Evolutionary conservation across 2,329 filamentous ascomycete genomes (phyloP).

Genomic region (Alternaria brassicae): DNA sequence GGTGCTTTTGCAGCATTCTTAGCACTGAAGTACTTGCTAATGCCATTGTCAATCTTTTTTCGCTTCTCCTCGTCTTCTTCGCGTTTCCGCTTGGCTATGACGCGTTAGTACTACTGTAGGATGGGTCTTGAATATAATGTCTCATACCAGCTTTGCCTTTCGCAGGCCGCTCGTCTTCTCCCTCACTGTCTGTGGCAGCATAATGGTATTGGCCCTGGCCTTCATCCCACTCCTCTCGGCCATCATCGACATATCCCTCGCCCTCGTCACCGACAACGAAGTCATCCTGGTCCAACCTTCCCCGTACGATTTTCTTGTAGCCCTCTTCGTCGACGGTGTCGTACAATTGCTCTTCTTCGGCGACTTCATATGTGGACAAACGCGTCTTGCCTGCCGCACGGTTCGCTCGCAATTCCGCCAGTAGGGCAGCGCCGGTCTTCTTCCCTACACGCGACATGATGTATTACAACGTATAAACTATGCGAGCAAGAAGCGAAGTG

Average conservation of each 20-base stretch:
- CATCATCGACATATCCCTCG: slow-evolving; percentile 95
- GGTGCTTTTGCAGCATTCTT: slow-evolving; percentile 68
- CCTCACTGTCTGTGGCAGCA: slow-evolving; percentile 73
- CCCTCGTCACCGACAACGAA: slow-evolving; percentile 99
- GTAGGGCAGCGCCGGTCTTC: slow-evolving; percentile 23
- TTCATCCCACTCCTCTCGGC: slow-evolving; percentile 72
- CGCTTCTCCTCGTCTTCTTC: slow-evolving; percentile 86
- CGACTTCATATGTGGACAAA: slow-evolving; percentile 84
- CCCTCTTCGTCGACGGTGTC: slow-evolving; percentile 96
- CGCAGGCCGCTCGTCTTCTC: slow-evolving; percentile 69
- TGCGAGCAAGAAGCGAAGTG: slow-evolving; percentile 22
- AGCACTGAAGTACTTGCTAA: slow-evolving; percentile 92
- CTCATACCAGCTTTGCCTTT: slow-evolving; percentile 65
- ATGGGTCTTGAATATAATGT: neutral
- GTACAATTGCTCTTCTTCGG: slow-evolving; percentile 85
- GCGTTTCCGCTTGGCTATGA: slow-evolving; percentile 79
- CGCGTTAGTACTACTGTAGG: slow-evolving; percentile 26
- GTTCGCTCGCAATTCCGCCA: slow-evolving; percentile 82
- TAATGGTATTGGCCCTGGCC: slow-evolving; percentile 74
- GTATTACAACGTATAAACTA: slow-evolving; percentile 23
- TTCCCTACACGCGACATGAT: slow-evolving; percentile 48
- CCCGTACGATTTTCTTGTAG: slow-evolving; percentile 94
- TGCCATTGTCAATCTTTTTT: slow-evolving; percentile 87
- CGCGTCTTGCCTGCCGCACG: slow-evolving; percentile 90
- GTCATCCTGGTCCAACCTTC: slow-evolving; percentile 89